phyloP scores from a whole-genome alignment of 352 stramenopile genomes.

The Nothophytophthora sp. region DNA sequence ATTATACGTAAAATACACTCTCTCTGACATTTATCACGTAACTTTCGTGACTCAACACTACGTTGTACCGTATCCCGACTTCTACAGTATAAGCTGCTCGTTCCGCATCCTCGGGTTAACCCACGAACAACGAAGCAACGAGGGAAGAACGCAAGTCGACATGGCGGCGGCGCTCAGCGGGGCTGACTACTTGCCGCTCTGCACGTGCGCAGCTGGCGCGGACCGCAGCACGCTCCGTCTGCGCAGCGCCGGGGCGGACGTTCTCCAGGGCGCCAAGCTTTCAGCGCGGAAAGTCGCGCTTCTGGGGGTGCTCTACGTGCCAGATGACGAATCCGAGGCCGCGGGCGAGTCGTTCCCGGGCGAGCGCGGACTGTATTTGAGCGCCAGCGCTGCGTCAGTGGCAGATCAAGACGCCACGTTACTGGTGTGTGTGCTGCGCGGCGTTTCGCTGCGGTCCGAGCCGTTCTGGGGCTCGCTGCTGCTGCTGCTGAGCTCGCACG shows the following conservation, averaged over 20 bases:
- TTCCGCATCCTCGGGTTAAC: not conserved
- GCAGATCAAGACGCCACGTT: conserved; percentile 53
- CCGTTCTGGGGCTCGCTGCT: conserved; percentile 70
- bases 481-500: conserved; percentile 58
- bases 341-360: not conserved
- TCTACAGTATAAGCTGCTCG: not conserved
- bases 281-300: conserved; percentile 53
- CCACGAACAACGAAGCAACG: not conserved
- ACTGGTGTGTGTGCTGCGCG: conserved; percentile 49
- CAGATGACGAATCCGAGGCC: conserved; percentile 14
- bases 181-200: conserved; percentile 56
- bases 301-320: conserved; percentile 49
- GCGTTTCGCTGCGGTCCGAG: conserved; percentile 49
- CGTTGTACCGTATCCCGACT: not conserved
- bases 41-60: not conserved
- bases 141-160: not conserved
- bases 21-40: not conserved
- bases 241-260: conserved; percentile 40
- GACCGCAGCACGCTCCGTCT: conserved; percentile 38
- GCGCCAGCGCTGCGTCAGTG: conserved; percentile 36
- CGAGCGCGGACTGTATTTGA: conserved; percentile 64
- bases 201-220: conserved; percentile 32
- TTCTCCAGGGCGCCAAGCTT: conserved; percentile 52
- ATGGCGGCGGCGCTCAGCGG: conserved; percentile 11
- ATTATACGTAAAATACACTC: not conserved